Percentiles rank a stretch among this genome's conserved stretches.
Evolutionary conservation across 208 protist genomes (phyloP).

Genomic region (Angomonas ambiguus): DNA sequence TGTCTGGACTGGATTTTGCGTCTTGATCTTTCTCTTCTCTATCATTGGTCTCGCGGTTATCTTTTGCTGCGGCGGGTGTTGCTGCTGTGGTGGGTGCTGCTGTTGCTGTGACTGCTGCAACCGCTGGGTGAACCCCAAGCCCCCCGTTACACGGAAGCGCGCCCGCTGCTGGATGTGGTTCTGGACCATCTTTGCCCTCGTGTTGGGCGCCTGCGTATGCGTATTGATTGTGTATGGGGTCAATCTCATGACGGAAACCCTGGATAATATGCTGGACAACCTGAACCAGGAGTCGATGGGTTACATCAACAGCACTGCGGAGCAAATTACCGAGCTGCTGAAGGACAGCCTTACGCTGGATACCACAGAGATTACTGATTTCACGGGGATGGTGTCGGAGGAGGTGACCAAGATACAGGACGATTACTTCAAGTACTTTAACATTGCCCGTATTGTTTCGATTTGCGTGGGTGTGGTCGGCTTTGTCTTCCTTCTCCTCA

Average conservation of each 20-base stretch:
- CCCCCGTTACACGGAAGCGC: slow-evolving; percentile 17
- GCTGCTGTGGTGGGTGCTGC: slow-evolving; percentile 26
- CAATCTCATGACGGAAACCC: slow-evolving; percentile 26
- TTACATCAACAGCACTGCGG: slow-evolving; percentile 42
- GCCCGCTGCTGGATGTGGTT: slow-evolving; percentile 62
- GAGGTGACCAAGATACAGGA: slow-evolving; percentile 24
- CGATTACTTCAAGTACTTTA: slow-evolving; percentile 70
- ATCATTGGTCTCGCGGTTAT: slow-evolving; percentile 54
- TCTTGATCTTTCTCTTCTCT: slow-evolving; percentile 50
- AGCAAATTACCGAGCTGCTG: slow-evolving; percentile 31
- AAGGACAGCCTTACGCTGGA: slow-evolving; percentile 11
- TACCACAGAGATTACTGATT: slow-evolving; percentile 25
- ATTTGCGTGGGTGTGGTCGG: slow-evolving; percentile 47
- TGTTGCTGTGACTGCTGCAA: slow-evolving; percentile 3
- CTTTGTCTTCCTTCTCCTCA: slow-evolving; percentile 55
- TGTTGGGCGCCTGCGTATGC: slow-evolving; percentile 39
- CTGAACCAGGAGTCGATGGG: slow-evolving; percentile 25
- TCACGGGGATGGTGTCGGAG: slow-evolving; percentile 18
- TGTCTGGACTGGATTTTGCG: slow-evolving; percentile 42
- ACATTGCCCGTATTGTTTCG: slow-evolving; percentile 41
- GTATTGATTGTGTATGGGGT: slow-evolving; percentile 59
- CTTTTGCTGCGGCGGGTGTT: slow-evolving; percentile 48
- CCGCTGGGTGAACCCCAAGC: slow-evolving; percentile 18
- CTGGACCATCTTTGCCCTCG: slow-evolving; percentile 45
- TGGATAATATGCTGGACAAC: slow-evolving; percentile 26